These are phyloP conservation scores for Cladochytrium replicatum DNA, from an alignment of 192 early-diverging fungal genomes.

Conservation along the genomic window DNA sequence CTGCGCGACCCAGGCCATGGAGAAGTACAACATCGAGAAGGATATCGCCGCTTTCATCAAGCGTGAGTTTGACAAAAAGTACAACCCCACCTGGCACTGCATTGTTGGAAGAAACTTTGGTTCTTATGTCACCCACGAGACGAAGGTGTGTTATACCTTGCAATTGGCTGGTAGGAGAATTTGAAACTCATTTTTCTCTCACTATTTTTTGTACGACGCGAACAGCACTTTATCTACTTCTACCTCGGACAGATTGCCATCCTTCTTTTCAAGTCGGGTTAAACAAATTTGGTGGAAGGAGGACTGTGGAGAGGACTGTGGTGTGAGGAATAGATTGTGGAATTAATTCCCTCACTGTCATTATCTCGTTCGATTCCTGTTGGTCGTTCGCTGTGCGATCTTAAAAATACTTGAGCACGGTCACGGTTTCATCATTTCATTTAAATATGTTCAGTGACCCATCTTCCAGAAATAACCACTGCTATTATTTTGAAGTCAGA, in stretches of 20 bases:
- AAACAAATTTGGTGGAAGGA: no score
- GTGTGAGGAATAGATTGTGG: no score
- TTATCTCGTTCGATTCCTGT: no score
- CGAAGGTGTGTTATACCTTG: constrained; percentile 47
- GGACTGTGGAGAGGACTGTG: no score
- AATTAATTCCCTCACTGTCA: no score
- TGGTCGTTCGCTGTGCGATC: no score
- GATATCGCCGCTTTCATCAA: constrained; percentile 98
- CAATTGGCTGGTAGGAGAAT: no score
- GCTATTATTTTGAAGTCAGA: no score
- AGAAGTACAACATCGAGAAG: constrained; percentile 94
- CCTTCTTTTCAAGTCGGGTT: constrained; percentile 92
- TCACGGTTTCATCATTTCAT: no score
- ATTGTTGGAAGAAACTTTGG: constrained; percentile 99
- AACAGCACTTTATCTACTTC: constrained; percentile 96
- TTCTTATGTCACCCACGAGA: constrained; percentile 93
- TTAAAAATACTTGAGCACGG: no score
- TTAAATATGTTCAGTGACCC: no score
- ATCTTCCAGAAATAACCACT: no score
- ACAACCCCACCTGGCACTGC: constrained; percentile 96
- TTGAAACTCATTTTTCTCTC: background rate
- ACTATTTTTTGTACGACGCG: background rate
- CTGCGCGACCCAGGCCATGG: constrained; percentile 73
- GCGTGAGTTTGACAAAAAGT: constrained; percentile 96
- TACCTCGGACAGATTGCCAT: constrained; percentile 91